These are phyloP conservation scores for Erythrophleum fordii DNA, from an alignment of 306 rosid genomes.

Conservation along the genomic window DNA sequence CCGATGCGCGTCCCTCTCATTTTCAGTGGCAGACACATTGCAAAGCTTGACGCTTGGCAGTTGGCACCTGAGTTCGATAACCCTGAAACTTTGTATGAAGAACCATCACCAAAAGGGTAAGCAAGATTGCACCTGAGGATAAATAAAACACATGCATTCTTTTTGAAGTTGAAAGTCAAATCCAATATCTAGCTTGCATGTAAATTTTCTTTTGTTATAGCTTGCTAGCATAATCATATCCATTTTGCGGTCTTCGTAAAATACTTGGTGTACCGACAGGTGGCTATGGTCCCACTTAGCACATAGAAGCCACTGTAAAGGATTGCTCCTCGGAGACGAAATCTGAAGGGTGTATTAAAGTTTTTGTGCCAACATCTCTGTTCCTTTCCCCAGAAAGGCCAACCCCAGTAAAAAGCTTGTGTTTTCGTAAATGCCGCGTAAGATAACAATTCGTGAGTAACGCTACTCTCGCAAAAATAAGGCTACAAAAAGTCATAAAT, in stretches of 20 bases:
- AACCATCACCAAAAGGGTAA: conserved; percentile 67
- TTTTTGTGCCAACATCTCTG: not conserved
- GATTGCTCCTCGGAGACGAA: conserved; percentile 25
- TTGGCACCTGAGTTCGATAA: conserved; percentile 71
- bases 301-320: conserved; percentile 27
- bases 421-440: not conserved
- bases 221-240: conserved; percentile 4
- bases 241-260: conserved; percentile 15
- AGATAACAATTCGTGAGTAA: not conserved
- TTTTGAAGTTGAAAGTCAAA: conserved; percentile 48
- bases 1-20: conserved; percentile 73
- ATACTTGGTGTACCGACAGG: not conserved
- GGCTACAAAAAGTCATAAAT: not conserved
- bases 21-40: conserved; percentile 80
- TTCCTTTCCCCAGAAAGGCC: conserved; percentile 11
- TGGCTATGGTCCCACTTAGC: conserved; percentile 21
- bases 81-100: conserved; percentile 74
- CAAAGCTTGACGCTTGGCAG: conserved; percentile 44
- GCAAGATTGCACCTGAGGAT: conserved; percentile 62
- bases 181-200: conserved; percentile 21
- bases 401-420: not conserved
- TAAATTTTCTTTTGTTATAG: conserved; percentile 20
- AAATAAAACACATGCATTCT: conserved; percentile 63
- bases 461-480: not conserved
- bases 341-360: not conserved